Percentiles rank a stretch among this genome's conserved stretches.
phyloP scores from a whole-genome alignment of 2,329 filamentous ascomycete genomes.

The Teratosphaeria epicoccoides region DNA sequence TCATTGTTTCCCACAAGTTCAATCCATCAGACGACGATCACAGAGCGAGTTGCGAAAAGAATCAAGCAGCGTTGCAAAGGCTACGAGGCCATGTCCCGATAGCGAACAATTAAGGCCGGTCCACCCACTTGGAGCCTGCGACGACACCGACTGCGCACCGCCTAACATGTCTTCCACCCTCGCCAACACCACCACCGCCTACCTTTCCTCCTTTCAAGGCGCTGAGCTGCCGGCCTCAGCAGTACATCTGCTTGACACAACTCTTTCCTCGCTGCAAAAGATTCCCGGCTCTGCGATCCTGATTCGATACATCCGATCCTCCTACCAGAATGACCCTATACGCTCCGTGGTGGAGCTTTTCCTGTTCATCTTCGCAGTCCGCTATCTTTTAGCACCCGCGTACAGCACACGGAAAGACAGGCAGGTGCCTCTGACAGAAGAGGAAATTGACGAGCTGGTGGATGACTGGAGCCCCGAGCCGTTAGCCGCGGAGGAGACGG shows the following conservation, averaged over 20 bases:
- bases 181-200: constrained; percentile 10
- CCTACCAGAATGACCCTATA: constrained; percentile 94
- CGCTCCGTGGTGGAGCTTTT: constrained; percentile 88
- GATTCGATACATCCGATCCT: constrained; percentile 89
- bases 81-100: not conserved
- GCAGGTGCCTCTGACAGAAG: constrained; percentile 78
- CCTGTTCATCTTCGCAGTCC: constrained; percentile 87
- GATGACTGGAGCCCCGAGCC: constrained; percentile 96
- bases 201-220: constrained; percentile 30
- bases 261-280: constrained; percentile 61
- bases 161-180: not conserved
- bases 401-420: constrained; percentile 88
- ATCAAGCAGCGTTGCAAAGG: not conserved
- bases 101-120: not conserved
- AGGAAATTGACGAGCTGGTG: constrained; percentile 94
- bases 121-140: not conserved
- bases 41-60: not conserved
- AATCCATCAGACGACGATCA: too few relatives aligned
- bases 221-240: constrained; percentile 46
- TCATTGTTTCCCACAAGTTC: not conserved
- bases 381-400: constrained; percentile 81
- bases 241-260: constrained; percentile 44
- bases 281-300: constrained; percentile 90
- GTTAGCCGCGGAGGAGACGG: constrained; percentile 62
- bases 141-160: not conserved